These are phyloP conservation scores for Auriscalpium microsporum DNA, from an alignment of 768 basidiomycete genomes.

Conservation along the genomic window DNA sequence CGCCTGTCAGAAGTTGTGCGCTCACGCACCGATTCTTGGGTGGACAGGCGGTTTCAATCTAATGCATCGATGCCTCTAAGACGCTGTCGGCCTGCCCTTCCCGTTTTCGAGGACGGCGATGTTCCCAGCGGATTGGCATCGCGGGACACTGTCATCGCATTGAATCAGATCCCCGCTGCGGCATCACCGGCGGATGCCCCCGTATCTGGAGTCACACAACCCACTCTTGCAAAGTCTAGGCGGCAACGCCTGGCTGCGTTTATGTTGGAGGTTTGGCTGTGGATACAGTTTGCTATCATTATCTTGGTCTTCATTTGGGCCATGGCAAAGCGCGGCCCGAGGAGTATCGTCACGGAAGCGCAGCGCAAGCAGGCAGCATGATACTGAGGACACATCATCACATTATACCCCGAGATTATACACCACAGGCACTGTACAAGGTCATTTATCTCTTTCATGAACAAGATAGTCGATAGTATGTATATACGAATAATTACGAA, in stretches of 20 bases:
- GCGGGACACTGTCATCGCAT: neutral
- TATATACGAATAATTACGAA: no score
- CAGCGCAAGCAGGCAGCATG: slow-evolving; percentile 17
- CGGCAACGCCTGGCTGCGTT: slow-evolving; percentile 28
- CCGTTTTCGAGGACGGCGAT: neutral
- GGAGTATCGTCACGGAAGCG: slow-evolving; percentile 49
- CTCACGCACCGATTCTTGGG: slow-evolving; percentile 52
- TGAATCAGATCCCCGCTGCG: neutral
- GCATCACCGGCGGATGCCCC: neutral
- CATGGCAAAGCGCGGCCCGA: slow-evolving; percentile 72
- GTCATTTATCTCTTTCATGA: no score
- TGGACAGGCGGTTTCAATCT: slow-evolving; percentile 43
- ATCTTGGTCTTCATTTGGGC: slow-evolving; percentile 72
- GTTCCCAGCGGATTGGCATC: slow-evolving; percentile 3
- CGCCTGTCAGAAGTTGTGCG: slow-evolving; percentile 44
- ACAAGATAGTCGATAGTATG: no score
- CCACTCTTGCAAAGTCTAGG: slow-evolving; percentile 7
- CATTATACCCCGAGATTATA: neutral
- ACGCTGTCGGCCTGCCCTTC: neutral
- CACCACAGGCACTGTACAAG: slow-evolving; percentile 24
- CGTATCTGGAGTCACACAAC: neutral
- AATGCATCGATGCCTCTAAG: slow-evolving; percentile 6
- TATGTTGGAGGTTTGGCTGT: slow-evolving; percentile 72
- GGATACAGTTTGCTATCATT: slow-evolving; percentile 74
- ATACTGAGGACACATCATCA: neutral